A percentile compares a stretch with the other conserved stretches of the same genome.
Conservation (phyloP, 2,329 filamentous ascomycete genomes). For the Ophiostoma montium region DNA sequence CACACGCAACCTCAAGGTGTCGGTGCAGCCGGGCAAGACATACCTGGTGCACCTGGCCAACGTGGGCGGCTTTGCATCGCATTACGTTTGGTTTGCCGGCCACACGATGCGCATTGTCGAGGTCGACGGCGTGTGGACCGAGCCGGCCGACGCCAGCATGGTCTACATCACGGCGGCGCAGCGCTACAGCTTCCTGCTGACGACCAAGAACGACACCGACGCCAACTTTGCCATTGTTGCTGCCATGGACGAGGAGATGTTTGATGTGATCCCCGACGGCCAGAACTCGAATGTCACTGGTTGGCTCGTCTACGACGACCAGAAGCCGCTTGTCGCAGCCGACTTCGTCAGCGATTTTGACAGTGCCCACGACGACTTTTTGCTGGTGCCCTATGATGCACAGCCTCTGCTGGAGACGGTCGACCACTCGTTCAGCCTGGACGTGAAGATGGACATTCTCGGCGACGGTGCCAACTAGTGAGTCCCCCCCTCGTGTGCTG, state of each 20-base stretch:
- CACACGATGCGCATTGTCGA: conserved; percentile 57
- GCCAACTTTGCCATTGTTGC: conserved; percentile 54
- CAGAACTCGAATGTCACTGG: conserved; percentile 56
- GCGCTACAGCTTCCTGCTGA: conserved; percentile 47
- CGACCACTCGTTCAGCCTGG: conserved; percentile 47
- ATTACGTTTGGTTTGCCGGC: conserved; percentile 52
- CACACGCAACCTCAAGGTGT: conserved; percentile 43
- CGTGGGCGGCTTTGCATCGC: conserved; percentile 55
- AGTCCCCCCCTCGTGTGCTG: conserved; percentile 15
- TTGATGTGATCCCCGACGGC: conserved; percentile 50
- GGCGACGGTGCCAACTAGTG: conserved; percentile 54
- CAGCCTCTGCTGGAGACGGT: conserved; percentile 44
- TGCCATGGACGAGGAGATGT: conserved; percentile 59
- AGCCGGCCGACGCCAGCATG: conserved; percentile 43
- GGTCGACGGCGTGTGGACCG: conserved; percentile 56
- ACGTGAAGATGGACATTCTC: conserved; percentile 53
- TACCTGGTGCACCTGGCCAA: conserved; percentile 62
- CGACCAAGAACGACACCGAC: conserved; percentile 50
- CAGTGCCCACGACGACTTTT: conserved; percentile 53
- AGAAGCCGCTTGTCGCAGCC: conserved; percentile 33
- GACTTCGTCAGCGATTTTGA: conserved; percentile 44
- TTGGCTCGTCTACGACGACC: conserved; percentile 45
- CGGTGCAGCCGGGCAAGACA: conserved; percentile 50
- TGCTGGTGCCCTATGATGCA: conserved; percentile 54
- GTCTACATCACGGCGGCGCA: conserved; percentile 57